Conservation (phyloP, 2,329 filamentous ascomycete genomes). For the Phyllosticta citribraziliensis region DNA sequence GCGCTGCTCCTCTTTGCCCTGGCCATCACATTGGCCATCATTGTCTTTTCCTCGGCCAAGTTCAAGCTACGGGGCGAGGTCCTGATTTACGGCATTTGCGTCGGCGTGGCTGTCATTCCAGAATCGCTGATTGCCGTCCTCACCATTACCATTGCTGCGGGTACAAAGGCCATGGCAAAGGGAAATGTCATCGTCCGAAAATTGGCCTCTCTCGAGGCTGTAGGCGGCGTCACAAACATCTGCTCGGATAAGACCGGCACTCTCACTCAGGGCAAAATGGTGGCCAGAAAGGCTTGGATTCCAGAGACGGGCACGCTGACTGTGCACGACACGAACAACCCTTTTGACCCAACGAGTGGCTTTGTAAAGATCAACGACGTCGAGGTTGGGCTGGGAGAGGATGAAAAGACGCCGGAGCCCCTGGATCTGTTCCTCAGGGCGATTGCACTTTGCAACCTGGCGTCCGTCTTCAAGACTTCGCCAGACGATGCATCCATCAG, state of each 20-base stretch:
- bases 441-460: constrained; percentile 31
- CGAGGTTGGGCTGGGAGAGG: constrained; percentile 18
- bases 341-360: constrained; percentile 26
- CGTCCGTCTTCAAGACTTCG: constrained; percentile 20
- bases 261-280: constrained; percentile 32
- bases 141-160: constrained; percentile 52
- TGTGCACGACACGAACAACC: constrained; percentile 25
- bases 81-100: constrained; percentile 39
- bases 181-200: constrained; percentile 32
- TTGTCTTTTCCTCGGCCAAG: constrained; percentile 56
- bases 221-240: constrained; percentile 28
- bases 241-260: constrained; percentile 32
- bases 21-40: constrained; percentile 59
- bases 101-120: constrained; percentile 38
- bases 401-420: constrained; percentile 14
- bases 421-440: constrained; percentile 25
- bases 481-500: constrained; percentile 1
- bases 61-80: constrained; percentile 33
- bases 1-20: constrained; percentile 70
- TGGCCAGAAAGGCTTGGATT: constrained; percentile 28
- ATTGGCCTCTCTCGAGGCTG: constrained; percentile 29
- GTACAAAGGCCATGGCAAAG: constrained; percentile 32
- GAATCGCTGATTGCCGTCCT: constrained; percentile 39
- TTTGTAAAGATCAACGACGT: constrained; percentile 22
- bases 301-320: constrained; percentile 24